Evolutionary conservation across 257 asterid species (phyloP), one percentile per base, ranked within the genome.

Genomic region (Vinca minor): DNA sequence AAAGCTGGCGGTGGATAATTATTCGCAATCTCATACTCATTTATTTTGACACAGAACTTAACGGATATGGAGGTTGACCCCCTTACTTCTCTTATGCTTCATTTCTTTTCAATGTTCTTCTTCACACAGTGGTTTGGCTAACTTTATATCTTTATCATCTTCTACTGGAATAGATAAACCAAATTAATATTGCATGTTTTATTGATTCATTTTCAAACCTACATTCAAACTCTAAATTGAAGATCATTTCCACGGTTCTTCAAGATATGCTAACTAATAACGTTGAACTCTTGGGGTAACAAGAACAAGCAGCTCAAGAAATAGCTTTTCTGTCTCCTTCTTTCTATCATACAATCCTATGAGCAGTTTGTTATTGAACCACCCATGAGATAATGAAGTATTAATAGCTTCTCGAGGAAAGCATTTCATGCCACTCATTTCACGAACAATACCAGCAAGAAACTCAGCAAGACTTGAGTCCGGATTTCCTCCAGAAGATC

Each of bases 21-120:
- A n/a, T n/a, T n/a, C n/a, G 96, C 95, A 55, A 91, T 91, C 83
- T 91, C 98, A 80, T 86, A 96, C 77, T 91, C 98, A 39, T 88
- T 86, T 69, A 91, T 91, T 83, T 84, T 91, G 47, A 91, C 84
- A 76, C 86, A 91, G 71, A 78, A 84, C 70, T 88, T 84, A 73
- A 75, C 69, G 0, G 89, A 81, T 10, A 74, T 73, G 46, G 84
- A 73, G 64, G 83, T 62, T 35, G 92, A 63, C 68, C 78, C 81
- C 52, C n/a, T 76, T 65, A 59, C 79, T 53, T 62, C 79, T 91
- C 75, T 77, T 91, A 75, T 83, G 83, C 80, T 84, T 88, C 95
- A 84, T 73, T 49, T 91, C 78, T 48, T 66, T 81, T 95, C 98
- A 91, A 34, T 66, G 36, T 69, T 91, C 96, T 71, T 83, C 89